A percentile compares a stretch with the other conserved stretches of the same genome.
Conservation (phyloP, 2,329 filamentous ascomycete genomes). For the Ploettnerulaceae sp. region DNA sequence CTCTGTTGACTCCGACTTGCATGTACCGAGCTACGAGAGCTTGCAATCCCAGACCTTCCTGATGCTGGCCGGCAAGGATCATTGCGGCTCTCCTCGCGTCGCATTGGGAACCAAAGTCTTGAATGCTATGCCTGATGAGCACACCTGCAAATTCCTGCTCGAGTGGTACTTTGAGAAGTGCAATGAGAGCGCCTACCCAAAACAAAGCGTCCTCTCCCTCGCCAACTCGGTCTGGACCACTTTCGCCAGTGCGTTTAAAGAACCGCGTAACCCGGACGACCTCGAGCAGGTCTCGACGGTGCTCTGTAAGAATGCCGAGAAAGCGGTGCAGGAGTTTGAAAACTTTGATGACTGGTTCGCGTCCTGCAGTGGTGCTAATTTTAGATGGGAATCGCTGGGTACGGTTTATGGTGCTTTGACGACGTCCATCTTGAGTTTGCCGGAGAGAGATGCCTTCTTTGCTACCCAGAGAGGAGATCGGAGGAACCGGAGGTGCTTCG, state of each 20-base stretch:
- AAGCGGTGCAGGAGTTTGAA: conserved; percentile 26
- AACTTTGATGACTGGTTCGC: conserved; percentile 30
- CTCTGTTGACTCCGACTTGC: conserved; percentile 25
- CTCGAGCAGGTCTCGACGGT: conserved; percentile 25
- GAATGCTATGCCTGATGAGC: conserved; percentile 25
- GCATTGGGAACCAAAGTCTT: conserved; percentile 28
- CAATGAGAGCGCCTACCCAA: conserved; percentile 19
- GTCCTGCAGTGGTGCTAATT: conserved; percentile 26
- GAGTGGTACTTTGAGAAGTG: conserved; percentile 23
- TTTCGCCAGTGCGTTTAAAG: conserved; percentile 14
- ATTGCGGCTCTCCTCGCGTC: conserved; percentile 24
- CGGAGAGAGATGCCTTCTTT: conserved; percentile 27
- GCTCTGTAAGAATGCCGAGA: conserved; percentile 31
- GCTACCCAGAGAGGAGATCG: conserved; percentile 25
- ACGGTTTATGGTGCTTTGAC: conserved; percentile 25
- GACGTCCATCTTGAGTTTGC: conserved; percentile 20
- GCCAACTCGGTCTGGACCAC: conserved; percentile 26
- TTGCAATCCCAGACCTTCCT: conserved; percentile 30
- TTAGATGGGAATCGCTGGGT: conserved; percentile 34
- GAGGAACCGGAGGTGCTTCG: conserved; percentile 26
- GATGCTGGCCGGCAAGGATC: conserved; percentile 24
- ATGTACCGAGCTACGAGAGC: conserved; percentile 20
- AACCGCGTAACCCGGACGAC: conserved; percentile 22
- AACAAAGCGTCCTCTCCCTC: conserved; percentile 14
- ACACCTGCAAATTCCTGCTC: conserved; percentile 28